Base-by-base conservation (phyloP, 192 early-diverging fungal species). In the Umbelopsis sp. region DNA sequence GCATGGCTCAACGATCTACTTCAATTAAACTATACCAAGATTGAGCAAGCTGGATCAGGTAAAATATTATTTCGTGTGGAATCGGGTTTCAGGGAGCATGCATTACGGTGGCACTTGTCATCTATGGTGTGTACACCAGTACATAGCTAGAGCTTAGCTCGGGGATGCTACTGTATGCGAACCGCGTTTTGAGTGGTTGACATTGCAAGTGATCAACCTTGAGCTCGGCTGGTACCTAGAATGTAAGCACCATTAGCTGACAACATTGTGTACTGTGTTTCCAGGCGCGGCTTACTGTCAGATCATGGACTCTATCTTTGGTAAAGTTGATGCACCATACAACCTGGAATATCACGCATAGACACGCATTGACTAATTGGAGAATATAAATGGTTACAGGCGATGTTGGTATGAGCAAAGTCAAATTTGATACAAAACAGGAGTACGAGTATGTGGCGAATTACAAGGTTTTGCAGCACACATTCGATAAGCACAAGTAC, bases 381-480 rank as follows among this genome's bases (percentile, higher is more conserved):
- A 22, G 27, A 23, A 45, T 46, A 61, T 21, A n/a, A 16, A 61
- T 30, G 25, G 35, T 61, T 25, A 12, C 66, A 89, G 85, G 78
- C 41, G 85, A 98, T 84, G 88, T 98, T 12, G 90, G 90, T 22
- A 86, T 99, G 72, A 76, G 77, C 66, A 94, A 94, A 73, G 97
- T 99, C 69, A 98, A 97, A 78, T 99, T 98, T 74, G 82, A 86
- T 33, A 91, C 96, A 30, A 97, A 95, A 82, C 91, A 95, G 64
- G 95, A 98, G 72, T 97, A 97, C 80, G 97, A 99, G 80, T 99
- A 93, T 75, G 89, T 97, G 33, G 83, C 85, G 45, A 99, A 99
- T 81, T 99, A 86, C 80, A 98, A 99, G 83, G 84, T 99, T 41
- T 88, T 99, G 25, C 97, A 98, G 73, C 81, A 82, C 70, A 81